Conservation (phyloP, 2,329 filamentous ascomycete genomes). For the Fusarium fracticaudum region DNA sequence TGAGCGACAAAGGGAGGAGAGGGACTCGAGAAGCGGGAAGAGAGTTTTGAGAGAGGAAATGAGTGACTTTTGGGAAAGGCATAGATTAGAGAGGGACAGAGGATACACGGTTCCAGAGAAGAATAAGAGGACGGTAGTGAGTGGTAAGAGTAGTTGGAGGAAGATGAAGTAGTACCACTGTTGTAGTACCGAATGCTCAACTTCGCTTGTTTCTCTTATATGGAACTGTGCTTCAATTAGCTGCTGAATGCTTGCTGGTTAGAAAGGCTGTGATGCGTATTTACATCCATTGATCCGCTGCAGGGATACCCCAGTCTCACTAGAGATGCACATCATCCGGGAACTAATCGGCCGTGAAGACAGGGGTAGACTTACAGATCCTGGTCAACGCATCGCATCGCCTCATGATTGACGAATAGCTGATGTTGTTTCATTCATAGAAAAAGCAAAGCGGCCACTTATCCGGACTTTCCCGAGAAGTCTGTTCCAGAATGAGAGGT, state of each 20-base stretch:
- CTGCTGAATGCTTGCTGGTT: background rate
- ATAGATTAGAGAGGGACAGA: conserved; percentile 51
- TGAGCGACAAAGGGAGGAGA: conserved; percentile 32
- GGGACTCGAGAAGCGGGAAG: conserved; percentile 26
- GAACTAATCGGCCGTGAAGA: conserved; percentile 1
- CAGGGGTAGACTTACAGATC: conserved; percentile 1
- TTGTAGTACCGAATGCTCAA: background rate
- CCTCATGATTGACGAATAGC: background rate
- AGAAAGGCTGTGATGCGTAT: background rate
- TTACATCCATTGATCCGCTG: background rate
- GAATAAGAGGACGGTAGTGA: conserved; percentile 42
- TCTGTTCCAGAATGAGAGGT: background rate
- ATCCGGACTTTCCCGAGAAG: background rate
- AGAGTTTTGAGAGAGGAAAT: conserved; percentile 42
- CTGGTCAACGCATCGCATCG: background rate
- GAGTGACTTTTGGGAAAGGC: conserved; percentile 55
- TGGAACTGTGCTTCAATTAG: background rate
- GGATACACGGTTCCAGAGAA: conserved; percentile 53
- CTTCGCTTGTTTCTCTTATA: too few species aligned
- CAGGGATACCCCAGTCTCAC: background rate
- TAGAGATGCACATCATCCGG: conserved; percentile 13
- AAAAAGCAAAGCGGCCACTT: background rate
- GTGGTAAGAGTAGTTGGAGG: conserved; percentile 18
- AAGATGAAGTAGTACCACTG: conserved; percentile 4
- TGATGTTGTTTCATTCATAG: background rate